Conservation (phyloP, 2,329 filamentous ascomycete species). For the Ambrosiella cleistominuta region DNA sequence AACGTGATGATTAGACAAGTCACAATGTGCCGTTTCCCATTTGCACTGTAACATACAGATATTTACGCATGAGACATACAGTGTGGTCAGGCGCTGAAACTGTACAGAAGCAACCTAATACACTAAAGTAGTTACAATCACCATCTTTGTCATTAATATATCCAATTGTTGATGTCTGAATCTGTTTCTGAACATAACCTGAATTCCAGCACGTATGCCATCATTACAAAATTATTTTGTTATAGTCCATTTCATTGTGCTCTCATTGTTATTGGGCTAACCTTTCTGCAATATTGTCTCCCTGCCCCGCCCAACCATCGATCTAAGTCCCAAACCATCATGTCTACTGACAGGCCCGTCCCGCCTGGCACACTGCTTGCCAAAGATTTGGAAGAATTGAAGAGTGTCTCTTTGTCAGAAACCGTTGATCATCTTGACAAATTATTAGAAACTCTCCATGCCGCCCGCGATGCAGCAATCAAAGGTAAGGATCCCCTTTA, state of each 20-base stretch:
- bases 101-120: too few species aligned
- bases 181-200: too few species aligned
- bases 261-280: not conserved
- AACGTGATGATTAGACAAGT: not conserved
- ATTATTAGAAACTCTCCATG: slow-evolving; percentile 59
- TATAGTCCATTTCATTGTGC: too few species aligned
- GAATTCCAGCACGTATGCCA: too few species aligned
- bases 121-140: too few species aligned
- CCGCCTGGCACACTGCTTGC: slow-evolving; percentile 43
- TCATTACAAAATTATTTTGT: too few species aligned
- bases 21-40: not conserved
- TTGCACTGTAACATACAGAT: not conserved
- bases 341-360: slow-evolving; percentile 19
- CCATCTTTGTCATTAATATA: too few species aligned
- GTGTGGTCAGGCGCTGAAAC: not conserved
- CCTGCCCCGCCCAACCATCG: not conserved
- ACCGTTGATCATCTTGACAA: slow-evolving; percentile 66
- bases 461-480: slow-evolving; percentile 56
- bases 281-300: not conserved
- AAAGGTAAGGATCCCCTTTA: slow-evolving; percentile 31
- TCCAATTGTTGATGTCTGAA: too few species aligned
- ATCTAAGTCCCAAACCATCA: not conserved
- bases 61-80: not conserved
- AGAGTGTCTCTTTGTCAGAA: slow-evolving; percentile 48
- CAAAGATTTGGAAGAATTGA: slow-evolving; percentile 52